Evolutionary conservation across 1,284 basidiomycete genomes (phyloP), one percentile per base, ranked within the genome.

Genomic region (Somion occarium): DNA sequence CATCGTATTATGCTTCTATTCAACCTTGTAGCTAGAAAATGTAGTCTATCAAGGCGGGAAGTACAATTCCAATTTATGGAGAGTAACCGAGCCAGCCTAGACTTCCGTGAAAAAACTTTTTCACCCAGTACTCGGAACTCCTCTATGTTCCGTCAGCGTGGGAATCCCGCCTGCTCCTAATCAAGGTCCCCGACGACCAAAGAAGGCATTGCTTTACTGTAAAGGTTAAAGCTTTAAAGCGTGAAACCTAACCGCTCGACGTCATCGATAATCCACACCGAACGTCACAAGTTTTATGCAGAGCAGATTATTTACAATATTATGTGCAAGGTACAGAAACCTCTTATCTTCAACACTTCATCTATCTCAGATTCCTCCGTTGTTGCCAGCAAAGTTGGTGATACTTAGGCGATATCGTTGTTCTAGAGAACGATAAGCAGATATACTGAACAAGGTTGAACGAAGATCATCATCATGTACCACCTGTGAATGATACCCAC

Each of bases 21-120:
- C n/a, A n/a, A n/a, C n/a, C n/a, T n/a, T n/a, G n/a, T n/a, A n/a
- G n/a, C n/a, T n/a, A n/a, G n/a, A n/a, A n/a, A n/a, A n/a, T n/a
- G n/a, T n/a, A n/a, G n/a, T n/a, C n/a, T n/a, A n/a, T n/a, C n/a
- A n/a, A n/a, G n/a, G n/a, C n/a, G n/a, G n/a, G n/a, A n/a, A n/a
- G n/a, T n/a, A n/a, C n/a, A n/a, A n/a, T n/a, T n/a, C n/a, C n/a
- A n/a, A n/a, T n/a, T n/a, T n/a, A n/a, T n/a, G n/a, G n/a, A n/a
- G 44, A 52, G 53, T 61, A 59, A 56, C 61, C 62, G 62, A 64
- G 62, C 54, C 62, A 59, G 27, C 39, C 26, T 38, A n/a, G 41
- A 12, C 25, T n/a, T 9, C 5, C 19, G 13, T 38, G n/a, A 56
- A 60, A 63, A 62, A 56, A 48, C 42, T 62, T 63, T 62, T 54